A percentile compares a stretch with the other conserved stretches of the same genome.
phyloP scores from a whole-genome alignment of 805 yeast genomes.

The Yamadazyma nakazawae region DNA sequence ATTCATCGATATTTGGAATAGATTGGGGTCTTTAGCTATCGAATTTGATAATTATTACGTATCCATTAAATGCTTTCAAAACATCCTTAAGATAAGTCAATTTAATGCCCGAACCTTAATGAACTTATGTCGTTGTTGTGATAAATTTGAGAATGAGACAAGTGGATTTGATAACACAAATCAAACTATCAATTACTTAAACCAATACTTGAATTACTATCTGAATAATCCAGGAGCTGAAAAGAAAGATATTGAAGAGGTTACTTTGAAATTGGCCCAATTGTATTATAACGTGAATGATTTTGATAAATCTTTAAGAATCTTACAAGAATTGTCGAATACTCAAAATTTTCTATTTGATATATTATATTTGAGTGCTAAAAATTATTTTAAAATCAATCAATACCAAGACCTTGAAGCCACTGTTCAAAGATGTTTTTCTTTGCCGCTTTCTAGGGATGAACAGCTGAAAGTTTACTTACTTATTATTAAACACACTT shows the following conservation, averaged over 20 bases:
- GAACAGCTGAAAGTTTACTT: neutral
- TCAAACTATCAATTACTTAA: conserved; percentile 5
- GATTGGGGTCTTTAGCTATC: conserved; percentile 8
- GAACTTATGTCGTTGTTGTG: conserved; percentile 4
- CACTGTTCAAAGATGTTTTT: neutral
- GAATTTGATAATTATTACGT: conserved; percentile 7
- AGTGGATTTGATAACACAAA: conserved; percentile 6
- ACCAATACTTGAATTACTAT: conserved; percentile 4
- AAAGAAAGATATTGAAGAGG: neutral
- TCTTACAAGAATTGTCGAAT: neutral
- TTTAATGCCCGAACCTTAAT: conserved; percentile 2
- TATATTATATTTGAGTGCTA: neutral
- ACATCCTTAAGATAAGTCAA: conserved; percentile 7
- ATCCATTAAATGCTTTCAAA: conserved; percentile 11
- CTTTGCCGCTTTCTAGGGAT: neutral
- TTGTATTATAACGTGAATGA: conserved; percentile 3
- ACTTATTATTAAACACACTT: neutral
- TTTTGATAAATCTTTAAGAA: conserved; percentile 1
- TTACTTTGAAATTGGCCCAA: conserved; percentile 2
- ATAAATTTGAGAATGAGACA: conserved; percentile 2
- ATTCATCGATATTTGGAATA: conserved; percentile 10
- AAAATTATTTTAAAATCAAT: neutral
- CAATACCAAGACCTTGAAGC: conserved; percentile 1
- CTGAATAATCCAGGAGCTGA: neutral
- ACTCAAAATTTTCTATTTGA: neutral